Evolutionary conservation across 306 rosid genomes (phyloP), one percentile per base, ranked within the genome.

Genomic region (Vigna radiata): DNA sequence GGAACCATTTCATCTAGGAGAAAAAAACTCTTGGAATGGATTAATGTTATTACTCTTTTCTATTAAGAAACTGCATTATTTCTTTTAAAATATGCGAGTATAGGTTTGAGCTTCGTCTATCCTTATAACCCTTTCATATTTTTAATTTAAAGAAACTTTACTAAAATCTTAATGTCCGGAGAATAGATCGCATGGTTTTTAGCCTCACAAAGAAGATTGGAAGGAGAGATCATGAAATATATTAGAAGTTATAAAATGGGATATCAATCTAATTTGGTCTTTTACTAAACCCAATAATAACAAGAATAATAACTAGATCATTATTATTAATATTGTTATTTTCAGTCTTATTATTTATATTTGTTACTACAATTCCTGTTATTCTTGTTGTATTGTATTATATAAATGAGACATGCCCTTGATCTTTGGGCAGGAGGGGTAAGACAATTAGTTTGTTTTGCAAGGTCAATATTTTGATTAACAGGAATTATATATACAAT

Each of bases 1-100:
- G 66, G 66, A 29, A 52, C 36, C 46, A 23, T 66, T 64, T 61
- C 66, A 53, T 62, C 33, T 69, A 27, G 63, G 55, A 11, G 66
- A 52, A 44, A 78, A 39, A 44, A 2, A 15, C 31, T 70, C 5
- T 75, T 73, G 36, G 18, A 50, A 41, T 73, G 27, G 48, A 14
- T 17, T 68, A 27, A 68, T 6, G 10, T 18, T 19, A 18, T 43
- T 10, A 10, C 31, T 39, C 2, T 17, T 11, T 65, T 29, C n/a
- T 64, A 7, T 33, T 16, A 62, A 64, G n/a, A 18, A 41, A 11
- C 64, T 60, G 62, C 13, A 16, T 29, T 44, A 68, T 21, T 60
- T 33, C 54, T 21, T 58, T 70, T 16, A 21, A n/a, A 79, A 47
- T 69, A 67, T 13, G 5, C 56, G 17, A 66, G 50, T 25, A 18